Evolutionary conservation across 352 stramenopile species (phyloP), one percentile per base, ranked within the genome.

Genomic region (Phytopythium montanum): DNA sequence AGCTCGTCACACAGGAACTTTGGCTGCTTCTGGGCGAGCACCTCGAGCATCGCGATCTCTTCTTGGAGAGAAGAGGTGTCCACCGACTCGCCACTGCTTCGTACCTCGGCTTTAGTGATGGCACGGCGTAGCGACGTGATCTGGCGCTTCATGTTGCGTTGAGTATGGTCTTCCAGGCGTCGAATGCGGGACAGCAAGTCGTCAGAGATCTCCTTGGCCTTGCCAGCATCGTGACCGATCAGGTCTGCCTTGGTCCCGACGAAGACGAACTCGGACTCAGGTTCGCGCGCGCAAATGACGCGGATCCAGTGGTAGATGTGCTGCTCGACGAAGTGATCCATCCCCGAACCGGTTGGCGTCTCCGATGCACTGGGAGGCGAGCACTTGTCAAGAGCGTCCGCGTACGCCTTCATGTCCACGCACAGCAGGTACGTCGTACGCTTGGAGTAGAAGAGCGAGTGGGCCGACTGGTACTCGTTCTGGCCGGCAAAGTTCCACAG

Each of bases 401-500:
- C 23, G 26, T 65, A 69, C 1, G 2, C 26, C 5, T 46, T 25
- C 28, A 69, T 9, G 19, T 65, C 46, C 9, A 69, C 49, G 25
- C 63, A 69, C 0, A 69, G 0, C 9, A 69, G 29, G 42, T 70
- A 67, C 13, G 56, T 19, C 3, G 54, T 67, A 0, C 56, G 60
- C 21, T 55, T 33, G 6, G 59, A 66, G 23, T 61, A 70, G 28
- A 67, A 70, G 14, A 70, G 8, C 14, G 64, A 45, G 23, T 70
- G 60, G 3, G 59, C 26, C 1, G 65, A 55, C 1, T 67, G 59
- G 29, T 70, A 70, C 14, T 66, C 42, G 14, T 67, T 45, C 16
- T 70, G 59, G 4, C 64, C 64, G 6, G 64, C 64, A 12, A 64
- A 64, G 45, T 67, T 54, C 64, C 64, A 70, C 5, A 70, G 60